Evolutionary conservation across 2,329 filamentous ascomycete genomes (phyloP).

Genomic region (Falciphora oryzae): DNA sequence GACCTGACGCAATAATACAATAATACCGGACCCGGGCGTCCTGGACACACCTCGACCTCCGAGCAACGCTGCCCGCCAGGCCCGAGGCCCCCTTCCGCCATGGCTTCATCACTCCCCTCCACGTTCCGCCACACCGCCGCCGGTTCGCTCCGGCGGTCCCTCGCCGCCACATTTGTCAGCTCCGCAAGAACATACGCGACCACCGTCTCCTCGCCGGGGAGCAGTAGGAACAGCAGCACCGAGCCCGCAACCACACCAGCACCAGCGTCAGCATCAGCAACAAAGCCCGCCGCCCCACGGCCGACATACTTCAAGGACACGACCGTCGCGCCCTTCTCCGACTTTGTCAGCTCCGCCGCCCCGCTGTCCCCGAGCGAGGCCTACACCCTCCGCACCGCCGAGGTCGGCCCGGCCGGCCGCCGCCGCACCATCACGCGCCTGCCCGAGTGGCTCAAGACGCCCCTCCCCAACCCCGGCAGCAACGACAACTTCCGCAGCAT

Average conservation of each 20-base stretch:
- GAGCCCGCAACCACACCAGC: slow-evolving; percentile 16
- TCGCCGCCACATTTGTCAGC: slow-evolving; percentile 17
- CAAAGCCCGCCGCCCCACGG: slow-evolving; percentile 18
- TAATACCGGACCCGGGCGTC: too few species aligned
- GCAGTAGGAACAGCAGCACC: slow-evolving; percentile 14
- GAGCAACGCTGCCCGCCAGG: neutral
- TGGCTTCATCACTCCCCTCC: slow-evolving; percentile 12
- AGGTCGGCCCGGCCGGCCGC: slow-evolving; percentile 58
- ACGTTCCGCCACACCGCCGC: slow-evolving; percentile 10
- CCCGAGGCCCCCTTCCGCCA: neutral
- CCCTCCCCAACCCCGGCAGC: slow-evolving; percentile 65
- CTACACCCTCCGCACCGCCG: slow-evolving; percentile 55
- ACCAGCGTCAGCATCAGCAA: slow-evolving; percentile 16
- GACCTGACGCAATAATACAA: too few species aligned
- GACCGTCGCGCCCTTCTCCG: slow-evolving; percentile 49
- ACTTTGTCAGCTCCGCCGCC: slow-evolving; percentile 45
- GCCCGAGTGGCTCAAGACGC: slow-evolving; percentile 93
- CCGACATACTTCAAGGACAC: slow-evolving; percentile 57
- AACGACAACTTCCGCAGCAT: slow-evolving; percentile 86
- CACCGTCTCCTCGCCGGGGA: slow-evolving; percentile 18
- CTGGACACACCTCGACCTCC: too few species aligned
- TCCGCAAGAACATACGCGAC: slow-evolving; percentile 40
- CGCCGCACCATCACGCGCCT: slow-evolving; percentile 66
- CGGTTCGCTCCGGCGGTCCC: slow-evolving; percentile 14
- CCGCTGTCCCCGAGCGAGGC: slow-evolving; percentile 47